A percentile compares a stretch with the other conserved stretches of the same genome.
phyloP scores from a whole-genome alignment of 495 filamentous ascomycete species.

The Hypoxylon intermedium region DNA sequence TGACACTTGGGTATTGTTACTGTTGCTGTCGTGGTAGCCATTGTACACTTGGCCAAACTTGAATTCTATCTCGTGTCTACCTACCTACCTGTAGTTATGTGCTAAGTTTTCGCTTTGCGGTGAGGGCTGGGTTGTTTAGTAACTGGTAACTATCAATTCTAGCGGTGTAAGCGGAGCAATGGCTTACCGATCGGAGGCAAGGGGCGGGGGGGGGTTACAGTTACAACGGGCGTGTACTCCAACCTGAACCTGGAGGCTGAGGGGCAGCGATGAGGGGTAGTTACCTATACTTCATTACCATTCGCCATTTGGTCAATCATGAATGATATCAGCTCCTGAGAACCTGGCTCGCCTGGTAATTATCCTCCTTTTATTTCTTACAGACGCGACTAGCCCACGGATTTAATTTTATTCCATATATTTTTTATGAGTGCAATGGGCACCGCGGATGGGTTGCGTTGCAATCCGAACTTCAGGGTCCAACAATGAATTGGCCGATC shows the following conservation, averaged over 20 bases:
- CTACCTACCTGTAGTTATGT: too few species aligned
- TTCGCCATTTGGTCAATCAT: not conserved
- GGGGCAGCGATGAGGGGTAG: constrained; percentile 32
- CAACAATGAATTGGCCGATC: not conserved
- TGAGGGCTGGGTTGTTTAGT: too few species aligned
- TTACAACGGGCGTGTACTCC: constrained; percentile 8
- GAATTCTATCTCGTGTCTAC: too few species aligned
- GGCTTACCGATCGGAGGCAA: constrained; percentile 26
- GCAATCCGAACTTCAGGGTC: constrained; percentile 19
- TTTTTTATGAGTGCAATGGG: too few species aligned
- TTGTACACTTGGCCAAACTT: too few species aligned
- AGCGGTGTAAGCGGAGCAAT: not conserved
- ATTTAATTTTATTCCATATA: not conserved
- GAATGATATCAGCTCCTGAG: constrained; percentile 14
- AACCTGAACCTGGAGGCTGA: too few species aligned
- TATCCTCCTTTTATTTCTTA: not conserved
- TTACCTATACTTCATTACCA: not conserved
- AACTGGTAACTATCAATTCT: too few species aligned
- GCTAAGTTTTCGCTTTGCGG: too few species aligned
- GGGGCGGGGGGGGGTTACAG: not conserved
- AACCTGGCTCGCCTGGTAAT: constrained; percentile 26
- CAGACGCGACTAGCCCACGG: not conserved
- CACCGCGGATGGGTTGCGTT: constrained; percentile 1
- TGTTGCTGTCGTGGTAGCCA: too few species aligned
- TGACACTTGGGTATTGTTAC: too few species aligned